Percentiles rank a stretch among this genome's conserved stretches.
phyloP scores from a whole-genome alignment of 225 moss, liverwort and hornwort genomes.

The Lunularia cruciata region DNA sequence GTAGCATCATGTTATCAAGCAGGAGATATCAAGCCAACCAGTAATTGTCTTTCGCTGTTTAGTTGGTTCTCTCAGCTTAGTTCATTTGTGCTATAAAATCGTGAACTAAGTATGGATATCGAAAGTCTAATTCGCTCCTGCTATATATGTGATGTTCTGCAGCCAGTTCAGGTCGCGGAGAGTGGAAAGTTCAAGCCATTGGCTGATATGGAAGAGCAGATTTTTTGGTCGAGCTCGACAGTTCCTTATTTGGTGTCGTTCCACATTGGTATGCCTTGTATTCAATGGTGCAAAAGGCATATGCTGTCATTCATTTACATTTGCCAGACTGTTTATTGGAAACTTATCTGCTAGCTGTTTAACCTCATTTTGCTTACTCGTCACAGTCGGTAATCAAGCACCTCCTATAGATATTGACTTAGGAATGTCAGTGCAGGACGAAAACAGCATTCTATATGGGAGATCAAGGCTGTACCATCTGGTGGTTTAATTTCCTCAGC shows the following conservation, averaged over 20 bases:
- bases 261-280: slow-evolving; percentile 46
- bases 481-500: slow-evolving; percentile 49
- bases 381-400: too few relatives aligned
- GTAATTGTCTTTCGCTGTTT: background rate
- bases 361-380: too few relatives aligned
- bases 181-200: slow-evolving; percentile 54
- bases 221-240: slow-evolving; percentile 73
- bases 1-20: slow-evolving; percentile 17
- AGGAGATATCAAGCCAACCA: background rate
- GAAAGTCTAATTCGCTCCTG: too few relatives aligned
- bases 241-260: slow-evolving; percentile 85
- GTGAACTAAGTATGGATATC: too few relatives aligned
- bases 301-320: background rate
- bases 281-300: background rate
- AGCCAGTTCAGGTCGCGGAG: slow-evolving; percentile 76
- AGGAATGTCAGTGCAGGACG: slow-evolving; percentile 40
- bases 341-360: too few relatives aligned
- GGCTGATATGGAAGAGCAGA: slow-evolving; percentile 69
- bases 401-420: too few relatives aligned
- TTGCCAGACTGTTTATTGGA: background rate
- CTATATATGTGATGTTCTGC: slow-evolving; percentile 19
- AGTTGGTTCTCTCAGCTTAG: background rate
- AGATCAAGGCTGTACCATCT: slow-evolving; percentile 66
- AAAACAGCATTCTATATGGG: slow-evolving; percentile 81
- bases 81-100: slow-evolving; percentile 3